Percentiles rank a stretch among this genome's conserved stretches.
These are phyloP conservation scores for Teunomyces atbi DNA, from an alignment of 805 yeast species.

Conservation along the genomic window DNA sequence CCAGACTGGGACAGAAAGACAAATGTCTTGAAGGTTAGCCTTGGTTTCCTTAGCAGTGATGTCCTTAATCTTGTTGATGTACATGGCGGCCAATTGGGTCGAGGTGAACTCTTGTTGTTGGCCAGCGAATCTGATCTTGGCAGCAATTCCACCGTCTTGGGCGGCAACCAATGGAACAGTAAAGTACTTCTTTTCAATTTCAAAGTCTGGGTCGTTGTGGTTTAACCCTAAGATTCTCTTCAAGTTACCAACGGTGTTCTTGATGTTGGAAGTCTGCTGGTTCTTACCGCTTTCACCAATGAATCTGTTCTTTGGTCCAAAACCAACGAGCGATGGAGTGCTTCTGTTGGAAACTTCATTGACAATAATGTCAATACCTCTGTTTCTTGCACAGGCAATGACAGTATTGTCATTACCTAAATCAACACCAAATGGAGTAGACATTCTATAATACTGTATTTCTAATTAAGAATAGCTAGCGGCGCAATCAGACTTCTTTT, in stretches of 20 bases:
- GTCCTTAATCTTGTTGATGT: slow-evolving; percentile 83
- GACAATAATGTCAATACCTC: slow-evolving; percentile 97
- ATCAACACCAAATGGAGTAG: slow-evolving; percentile 96
- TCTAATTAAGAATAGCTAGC: slow-evolving; percentile 8
- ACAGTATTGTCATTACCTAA: slow-evolving; percentile 94
- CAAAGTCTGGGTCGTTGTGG: slow-evolving; percentile 72
- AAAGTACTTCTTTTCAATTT: slow-evolving; percentile 69
- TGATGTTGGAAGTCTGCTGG: slow-evolving; percentile 93
- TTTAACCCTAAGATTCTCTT: slow-evolving; percentile 88
- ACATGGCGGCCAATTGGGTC: slow-evolving; percentile 93
- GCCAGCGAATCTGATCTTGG: slow-evolving; percentile 82
- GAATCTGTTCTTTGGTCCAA: slow-evolving; percentile 83
- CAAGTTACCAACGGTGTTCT: slow-evolving; percentile 93
- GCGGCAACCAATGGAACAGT: slow-evolving; percentile 69
- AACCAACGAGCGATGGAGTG: slow-evolving; percentile 90
- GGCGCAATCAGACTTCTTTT: slow-evolving; percentile 1
- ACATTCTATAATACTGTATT: slow-evolving; percentile 46
- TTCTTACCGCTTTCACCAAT: slow-evolving; percentile 96
- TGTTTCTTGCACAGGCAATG: slow-evolving; percentile 92
- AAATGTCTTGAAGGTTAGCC: slow-evolving; percentile 79
- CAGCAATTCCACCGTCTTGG: slow-evolving; percentile 73
- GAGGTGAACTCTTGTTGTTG: slow-evolving; percentile 77
- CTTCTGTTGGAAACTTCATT: slow-evolving; percentile 98
- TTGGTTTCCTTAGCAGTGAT: slow-evolving; percentile 80
- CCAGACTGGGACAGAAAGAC: slow-evolving; percentile 96